Percentiles rank a stretch among this genome's conserved stretches.
These are phyloP conservation scores for Halophytophthora polymorphica DNA, from an alignment of 352 stramenopile species.

Conservation along the genomic window DNA sequence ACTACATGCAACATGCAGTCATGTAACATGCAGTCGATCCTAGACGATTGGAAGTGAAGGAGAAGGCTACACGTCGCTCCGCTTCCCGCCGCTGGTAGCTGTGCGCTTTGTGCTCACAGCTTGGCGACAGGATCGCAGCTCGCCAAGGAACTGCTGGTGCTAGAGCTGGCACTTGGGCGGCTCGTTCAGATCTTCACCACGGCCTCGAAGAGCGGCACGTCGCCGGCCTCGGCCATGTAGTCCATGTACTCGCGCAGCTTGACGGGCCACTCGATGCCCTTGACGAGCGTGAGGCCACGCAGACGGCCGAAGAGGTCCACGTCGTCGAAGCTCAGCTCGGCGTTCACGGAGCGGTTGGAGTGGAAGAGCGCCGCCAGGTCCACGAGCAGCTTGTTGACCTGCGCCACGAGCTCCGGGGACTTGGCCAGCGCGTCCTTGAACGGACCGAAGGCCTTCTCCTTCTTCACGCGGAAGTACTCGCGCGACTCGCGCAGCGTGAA, in stretches of 20 bases:
- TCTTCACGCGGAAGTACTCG: slow-evolving; percentile 50
- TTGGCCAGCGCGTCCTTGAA: slow-evolving; percentile 41
- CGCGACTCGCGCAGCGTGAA: slow-evolving; percentile 41
- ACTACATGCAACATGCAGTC: too few species aligned
- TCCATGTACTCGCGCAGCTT: slow-evolving; percentile 51
- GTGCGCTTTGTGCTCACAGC: too few species aligned
- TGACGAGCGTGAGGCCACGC: slow-evolving; percentile 50
- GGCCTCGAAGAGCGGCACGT: slow-evolving; percentile 45
- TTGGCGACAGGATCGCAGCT: too few species aligned
- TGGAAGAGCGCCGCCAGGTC: slow-evolving; percentile 37
- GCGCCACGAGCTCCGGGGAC: slow-evolving; percentile 29
- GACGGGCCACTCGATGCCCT: slow-evolving; percentile 41
- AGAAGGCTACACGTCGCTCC: too few species aligned
- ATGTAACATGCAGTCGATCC: too few species aligned
- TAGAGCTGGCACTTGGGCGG: too few species aligned
- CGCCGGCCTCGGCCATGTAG: slow-evolving; percentile 34
- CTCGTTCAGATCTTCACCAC: slow-evolving; percentile 43
- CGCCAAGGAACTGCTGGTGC: too few species aligned
- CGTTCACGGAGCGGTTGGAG: slow-evolving; percentile 44
- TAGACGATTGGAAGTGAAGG: too few species aligned
- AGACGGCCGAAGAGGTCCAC: slow-evolving; percentile 48
- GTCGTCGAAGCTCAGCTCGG: slow-evolving; percentile 49
- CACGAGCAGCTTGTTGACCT: slow-evolving; percentile 38
- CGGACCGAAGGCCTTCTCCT: slow-evolving; percentile 40
- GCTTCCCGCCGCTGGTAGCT: too few species aligned